Base-by-base conservation (phyloP, 768 basidiomycete genomes). In the Kwoniella bestiolae region DNA sequence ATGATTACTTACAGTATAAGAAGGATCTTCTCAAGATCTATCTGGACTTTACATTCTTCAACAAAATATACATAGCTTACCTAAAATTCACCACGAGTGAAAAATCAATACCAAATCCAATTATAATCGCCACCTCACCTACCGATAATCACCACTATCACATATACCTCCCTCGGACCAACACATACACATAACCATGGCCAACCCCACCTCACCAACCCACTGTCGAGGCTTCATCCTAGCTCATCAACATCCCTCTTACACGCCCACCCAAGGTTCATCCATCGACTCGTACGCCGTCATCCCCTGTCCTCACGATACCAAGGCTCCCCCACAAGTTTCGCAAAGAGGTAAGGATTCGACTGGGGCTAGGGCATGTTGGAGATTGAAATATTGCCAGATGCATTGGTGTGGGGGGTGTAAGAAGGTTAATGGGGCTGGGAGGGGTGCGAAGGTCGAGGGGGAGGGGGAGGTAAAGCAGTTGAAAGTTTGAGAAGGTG, bases 361-460 rank as follows among this genome's bases (percentile, higher is more conserved):
- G 9, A 60, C 28, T 14, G 46, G 46, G 12, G 46, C 45, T 23
- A 49, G 46, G 29, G 58, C 46, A 12, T 60, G 58, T 26, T 60
- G 58, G 58, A 49, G 46, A 35, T 12, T 31, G n/a, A 60, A 50
- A 23, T 60, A 60, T 25, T 60, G 58, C 44, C 46, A 60, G 18
- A 60, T 60, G 58, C 58, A 60, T 60, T 60, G 58, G 58, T 60
- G 58, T 41, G 58, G 58, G 11, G 58, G 31, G 18, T 60, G 58
- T 60, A 60, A 60, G 46, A 47, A 49, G 9, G 29, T 60, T 2
- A 60, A 60, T 21, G 41, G 41, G n/a, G 28, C n/a, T 50, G 58
- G 58, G 18, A 60, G 29, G 32, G 47, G n/a, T 50, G 46, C 8
- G 38, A 18, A 41, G 38, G 12, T 18, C 18, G 18, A 41, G 1